Base-by-base conservation (phyloP, 208 protist species). In the Acanthamoeba sp. region DNA sequence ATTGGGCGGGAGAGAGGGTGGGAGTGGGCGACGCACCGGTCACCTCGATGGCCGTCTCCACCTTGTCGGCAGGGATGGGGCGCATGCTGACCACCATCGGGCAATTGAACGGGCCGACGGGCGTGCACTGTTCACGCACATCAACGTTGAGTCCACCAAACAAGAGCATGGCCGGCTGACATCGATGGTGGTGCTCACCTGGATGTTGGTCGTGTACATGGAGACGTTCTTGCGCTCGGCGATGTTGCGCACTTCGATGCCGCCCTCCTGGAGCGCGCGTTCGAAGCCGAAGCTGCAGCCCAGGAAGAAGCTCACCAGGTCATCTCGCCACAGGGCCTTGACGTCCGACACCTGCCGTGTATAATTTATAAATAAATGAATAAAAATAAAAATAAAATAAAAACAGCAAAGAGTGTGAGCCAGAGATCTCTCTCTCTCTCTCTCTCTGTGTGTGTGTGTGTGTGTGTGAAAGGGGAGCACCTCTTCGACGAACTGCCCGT, bases 201-300 rank as follows among this genome's bases (percentile, higher is more conserved):
- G 78, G 24, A 82, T 93, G 94, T 80, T 94, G 55, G 94, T 95
- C 16, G 34, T 93, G 88, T 95, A 95, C 94, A 95, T 95, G 71
- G 62, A 82, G n/a, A 95, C 94, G 57, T 95, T 95, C 69, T 94
- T 82, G 34, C 85, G 64, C 55, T 95, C 69, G 59, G 91, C 64
- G 48, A 95, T 95, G 88, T 95, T 95, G 52, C 94, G 84, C 42
- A 95, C 88, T 27, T 82, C 57, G 76, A 95, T 55, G 29, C 94
- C 94, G 36, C 40, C 40, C 34, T 84, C 88, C 36, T 91, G 85
- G 22, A 95, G 66, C 27, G 85, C 90, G 36, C 69, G 42, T 57
- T 95, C 94, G 73, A 95, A 95, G 36, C 89, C 66, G 42, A 95
- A 95, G 57, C 69, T 91, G 89, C 94, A 95, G 55, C 94, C 94